Evolutionary conservation across 352 stramenopile species (phyloP).

Genomic region (Pythium aquatile): DNA sequence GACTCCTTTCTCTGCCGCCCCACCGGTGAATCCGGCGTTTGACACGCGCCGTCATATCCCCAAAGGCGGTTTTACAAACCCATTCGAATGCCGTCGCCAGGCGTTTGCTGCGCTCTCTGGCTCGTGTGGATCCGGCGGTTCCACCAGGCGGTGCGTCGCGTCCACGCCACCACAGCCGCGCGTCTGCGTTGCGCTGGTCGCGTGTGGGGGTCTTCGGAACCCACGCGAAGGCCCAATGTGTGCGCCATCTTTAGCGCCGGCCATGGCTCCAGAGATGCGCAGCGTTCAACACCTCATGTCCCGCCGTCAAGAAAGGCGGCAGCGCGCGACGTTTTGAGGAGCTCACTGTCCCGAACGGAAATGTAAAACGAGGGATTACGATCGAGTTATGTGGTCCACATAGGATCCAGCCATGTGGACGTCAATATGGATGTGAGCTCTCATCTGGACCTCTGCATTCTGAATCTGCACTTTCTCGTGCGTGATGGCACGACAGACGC

Average conservation of each 20-base stretch:
- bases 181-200: slow-evolving; percentile 2
- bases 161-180: neutral
- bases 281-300: neutral
- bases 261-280: neutral
- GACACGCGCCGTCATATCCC: neutral
- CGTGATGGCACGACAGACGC: neutral
- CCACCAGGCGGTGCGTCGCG: neutral
- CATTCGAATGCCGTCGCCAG: neutral
- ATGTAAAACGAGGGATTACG: neutral
- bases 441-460: neutral
- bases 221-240: neutral
- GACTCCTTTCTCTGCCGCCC: slow-evolving; percentile 1
- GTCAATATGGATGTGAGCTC: neutral
- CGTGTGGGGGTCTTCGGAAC: neutral
- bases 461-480: slow-evolving; percentile 1
- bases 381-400: neutral
- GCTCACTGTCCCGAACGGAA: neutral
- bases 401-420: neutral
- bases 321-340: neutral
- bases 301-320: too few relatives aligned
- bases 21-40: neutral
- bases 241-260: slow-evolving; percentile 1
- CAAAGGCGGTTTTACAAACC: neutral
- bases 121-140: neutral
- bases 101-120: neutral